Evolutionary conservation across 257 asterid species (phyloP).

Genomic region (Jacaranda copaia): DNA sequence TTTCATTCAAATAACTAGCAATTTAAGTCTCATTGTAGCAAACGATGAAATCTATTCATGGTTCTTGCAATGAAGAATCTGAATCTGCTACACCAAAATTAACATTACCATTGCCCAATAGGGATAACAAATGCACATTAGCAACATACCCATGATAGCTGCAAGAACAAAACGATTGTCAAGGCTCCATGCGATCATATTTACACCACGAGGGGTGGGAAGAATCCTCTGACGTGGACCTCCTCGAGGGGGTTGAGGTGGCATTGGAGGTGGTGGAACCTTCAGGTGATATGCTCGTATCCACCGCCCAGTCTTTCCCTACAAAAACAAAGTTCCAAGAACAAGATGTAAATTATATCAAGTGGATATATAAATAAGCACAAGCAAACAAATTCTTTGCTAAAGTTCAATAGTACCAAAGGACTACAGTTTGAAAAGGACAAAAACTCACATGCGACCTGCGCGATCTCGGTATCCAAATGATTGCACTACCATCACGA

Average conservation of each 20-base stretch:
- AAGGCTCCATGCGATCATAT: conserved; percentile 97
- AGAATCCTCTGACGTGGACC: conserved; percentile 99
- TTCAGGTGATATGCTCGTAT: conserved; percentile 93
- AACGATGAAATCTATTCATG: conserved; percentile 8
- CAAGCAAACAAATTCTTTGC: conserved; percentile 16
- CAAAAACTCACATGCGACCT: conserved; percentile 80
- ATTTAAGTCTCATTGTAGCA: conserved; percentile 13
- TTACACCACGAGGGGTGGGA: conserved; percentile 99
- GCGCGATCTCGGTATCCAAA: conserved; percentile 97
- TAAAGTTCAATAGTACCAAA: conserved; percentile 20
- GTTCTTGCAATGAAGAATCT: conserved; percentile 8
- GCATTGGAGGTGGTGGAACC: conserved; percentile 99
- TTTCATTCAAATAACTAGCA: conserved; percentile 20
- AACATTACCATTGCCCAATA: conserved; percentile 17
- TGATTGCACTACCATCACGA: conserved; percentile 99
- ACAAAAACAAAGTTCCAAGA: conserved; percentile 32
- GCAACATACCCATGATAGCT: conserved; percentile 92
- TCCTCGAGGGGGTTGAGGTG: conserved; percentile 97
- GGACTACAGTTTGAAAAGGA: conserved; percentile 9
- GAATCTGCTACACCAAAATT: not conserved
- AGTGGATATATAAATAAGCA: conserved; percentile 16
- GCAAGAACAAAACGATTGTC: conserved; percentile 99
- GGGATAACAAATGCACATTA: conserved; percentile 30
- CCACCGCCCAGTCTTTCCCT: conserved; percentile 98
- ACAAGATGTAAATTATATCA: conserved; percentile 28